A percentile compares a stretch with the other conserved stretches of the same genome.
phyloP scores from a whole-genome alignment of 1,284 basidiomycete species.

The Clitocybe nebularis region DNA sequence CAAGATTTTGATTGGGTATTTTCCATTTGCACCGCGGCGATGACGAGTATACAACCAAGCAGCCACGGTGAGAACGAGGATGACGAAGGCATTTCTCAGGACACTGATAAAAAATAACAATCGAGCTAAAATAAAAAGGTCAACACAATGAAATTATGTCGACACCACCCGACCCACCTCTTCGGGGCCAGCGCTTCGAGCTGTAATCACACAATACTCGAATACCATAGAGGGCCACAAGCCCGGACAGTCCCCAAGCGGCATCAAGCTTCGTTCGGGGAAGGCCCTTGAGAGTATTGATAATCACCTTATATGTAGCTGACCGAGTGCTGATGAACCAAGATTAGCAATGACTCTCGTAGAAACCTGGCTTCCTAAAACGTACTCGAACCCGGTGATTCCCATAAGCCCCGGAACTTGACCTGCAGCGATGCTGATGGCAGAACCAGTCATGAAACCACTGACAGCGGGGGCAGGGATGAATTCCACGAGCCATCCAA shows the following conservation, averaged over 20 bases:
- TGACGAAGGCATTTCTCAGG: slow-evolving; percentile 83
- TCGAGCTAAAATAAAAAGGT: slow-evolving; percentile 45
- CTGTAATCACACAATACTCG: slow-evolving; percentile 62
- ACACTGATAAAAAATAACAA: slow-evolving; percentile 86
- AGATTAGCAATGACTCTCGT: slow-evolving; percentile 3
- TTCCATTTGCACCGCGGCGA: slow-evolving; percentile 49
- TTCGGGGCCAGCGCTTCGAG: slow-evolving; percentile 63
- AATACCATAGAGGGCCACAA: slow-evolving; percentile 73
- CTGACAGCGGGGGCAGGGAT: slow-evolving; percentile 90
- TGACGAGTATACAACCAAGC: slow-evolving; percentile 81
- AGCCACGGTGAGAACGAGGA: slow-evolving; percentile 81
- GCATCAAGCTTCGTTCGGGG: slow-evolving; percentile 75
- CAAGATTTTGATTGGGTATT: slow-evolving; percentile 86
- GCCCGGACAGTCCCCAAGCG: slow-evolving; percentile 83
- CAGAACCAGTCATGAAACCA: slow-evolving; percentile 91
- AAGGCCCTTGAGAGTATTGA: slow-evolving; percentile 87
- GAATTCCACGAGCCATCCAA: slow-evolving; percentile 96
- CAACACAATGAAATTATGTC: background rate
- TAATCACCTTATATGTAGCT: slow-evolving; percentile 84
- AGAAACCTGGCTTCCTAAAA: slow-evolving; percentile 12
- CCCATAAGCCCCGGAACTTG: slow-evolving; percentile 89
- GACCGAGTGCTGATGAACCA: slow-evolving; percentile 66
- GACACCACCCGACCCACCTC: slow-evolving; percentile 51
- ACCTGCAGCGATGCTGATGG: slow-evolving; percentile 81
- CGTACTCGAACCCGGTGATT: slow-evolving; percentile 76